Conservation (phyloP, 179 eudicot genomes). For the Spinacia oleracea region DNA sequence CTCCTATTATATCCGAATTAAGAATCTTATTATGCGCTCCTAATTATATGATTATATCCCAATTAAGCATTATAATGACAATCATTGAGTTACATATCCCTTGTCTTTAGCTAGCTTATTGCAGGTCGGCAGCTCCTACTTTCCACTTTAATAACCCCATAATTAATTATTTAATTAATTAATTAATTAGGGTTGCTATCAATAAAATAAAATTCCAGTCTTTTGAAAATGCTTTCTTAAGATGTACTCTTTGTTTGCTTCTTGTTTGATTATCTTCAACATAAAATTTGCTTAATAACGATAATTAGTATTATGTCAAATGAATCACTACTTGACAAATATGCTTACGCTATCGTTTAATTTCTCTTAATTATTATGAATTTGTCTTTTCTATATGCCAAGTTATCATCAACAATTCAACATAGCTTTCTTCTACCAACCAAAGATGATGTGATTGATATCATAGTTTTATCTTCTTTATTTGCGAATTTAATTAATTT, state of each 20-base stretch:
- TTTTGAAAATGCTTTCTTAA: slow-evolving; percentile 32
- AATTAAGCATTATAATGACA: slow-evolving; percentile 16
- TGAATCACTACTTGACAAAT: not conserved
- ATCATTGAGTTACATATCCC: slow-evolving; percentile 17
- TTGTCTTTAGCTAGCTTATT: slow-evolving; percentile 13
- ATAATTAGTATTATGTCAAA: not conserved
- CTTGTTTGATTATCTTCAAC: slow-evolving; percentile 5
- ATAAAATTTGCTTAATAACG: not conserved
- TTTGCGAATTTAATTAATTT: no score
- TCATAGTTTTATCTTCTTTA: not conserved
- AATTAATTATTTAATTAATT: slow-evolving; percentile 13
- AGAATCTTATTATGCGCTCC: not conserved
- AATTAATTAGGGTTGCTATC: slow-evolving; percentile 24
- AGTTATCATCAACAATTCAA: no score
- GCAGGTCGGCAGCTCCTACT: slow-evolving; percentile 20
- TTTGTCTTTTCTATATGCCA: no score
- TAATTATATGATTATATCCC: not conserved
- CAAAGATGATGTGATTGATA: not conserved
- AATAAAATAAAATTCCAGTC: slow-evolving; percentile 12
- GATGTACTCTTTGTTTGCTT: slow-evolving; percentile 32
- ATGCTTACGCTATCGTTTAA: not conserved
- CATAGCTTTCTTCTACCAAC: not conserved
- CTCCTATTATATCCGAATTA: not conserved
- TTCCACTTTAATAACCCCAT: slow-evolving; percentile 7
- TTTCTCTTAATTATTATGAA: no score